Base-by-base conservation (phyloP, 345 rosid species). In the Sisymbrium irio region DNA sequence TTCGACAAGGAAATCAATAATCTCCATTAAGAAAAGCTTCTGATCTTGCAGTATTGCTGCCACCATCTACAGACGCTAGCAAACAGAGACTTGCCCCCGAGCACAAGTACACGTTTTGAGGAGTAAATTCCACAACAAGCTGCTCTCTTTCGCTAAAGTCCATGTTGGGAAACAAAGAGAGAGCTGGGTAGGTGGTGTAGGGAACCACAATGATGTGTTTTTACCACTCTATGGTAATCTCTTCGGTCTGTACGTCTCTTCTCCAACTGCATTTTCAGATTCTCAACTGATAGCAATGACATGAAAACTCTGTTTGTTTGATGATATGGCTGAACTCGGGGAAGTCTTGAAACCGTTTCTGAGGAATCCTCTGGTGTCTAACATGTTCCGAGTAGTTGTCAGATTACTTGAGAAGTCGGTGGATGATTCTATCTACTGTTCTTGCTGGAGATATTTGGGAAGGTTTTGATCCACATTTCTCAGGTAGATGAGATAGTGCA, bases 1-100 rank as follows among this genome's bases (percentile, higher is more conserved):
- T 94, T 94, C 37, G 98, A 94, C 87, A 94, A 87, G 83, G 98
- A 94, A 74, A 87, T 91, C 4, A 96, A 94, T 77, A 94, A 94
- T 67, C 97, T 89, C 69, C 96, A 91, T 5, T 95, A 94, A 80
- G 98, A 94, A 78, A 94, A 89, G 85, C 87, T 91, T 58, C 73
- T 91, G 72, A 84, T 91, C 77, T 71, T 87, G 75, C 98, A 89
- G 78, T 76, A 85, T 6, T 91, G 95, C 71, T 94, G 97, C 60
- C 74, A 68, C 74, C 90, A 91, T 75, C 65, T 89, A 82, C 89
- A 88, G 81, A 88, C 76, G 51, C 86, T 53, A 49, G 46, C 73
- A 12, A 71, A 71, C 49, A 75, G 56, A 59, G 77, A 73, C 65
- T 64, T 61, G 7, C 30, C 78, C 78, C 65, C 44, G 5, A 58